These are phyloP conservation scores for Ceratocystis cacaofunesta DNA, from an alignment of 2,329 filamentous ascomycete species.

Conservation along the genomic window DNA sequence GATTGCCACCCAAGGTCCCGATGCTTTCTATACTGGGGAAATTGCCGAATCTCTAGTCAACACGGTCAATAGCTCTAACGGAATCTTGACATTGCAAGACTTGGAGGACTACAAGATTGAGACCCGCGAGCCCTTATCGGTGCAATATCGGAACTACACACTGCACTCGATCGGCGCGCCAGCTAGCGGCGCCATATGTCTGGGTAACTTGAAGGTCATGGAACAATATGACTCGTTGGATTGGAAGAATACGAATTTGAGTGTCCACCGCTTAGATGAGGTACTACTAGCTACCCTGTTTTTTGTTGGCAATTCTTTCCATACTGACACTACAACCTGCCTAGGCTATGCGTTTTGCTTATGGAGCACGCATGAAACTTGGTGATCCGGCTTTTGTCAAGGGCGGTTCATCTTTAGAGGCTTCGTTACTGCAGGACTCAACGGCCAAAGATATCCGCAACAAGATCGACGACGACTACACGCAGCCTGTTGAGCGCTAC, in stretches of 20 bases:
- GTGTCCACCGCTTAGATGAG: conserved; percentile 70
- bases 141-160: conserved; percentile 54
- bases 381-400: conserved; percentile 68
- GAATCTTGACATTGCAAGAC: conserved; percentile 75
- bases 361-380: conserved; percentile 61
- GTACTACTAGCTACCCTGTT: background rate
- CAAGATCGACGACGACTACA: conserved; percentile 57
- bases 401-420: conserved; percentile 42
- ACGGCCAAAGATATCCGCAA: conserved; percentile 44
- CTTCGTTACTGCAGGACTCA: conserved; percentile 46
- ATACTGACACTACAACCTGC: background rate
- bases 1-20: conserved; percentile 57
- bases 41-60: conserved; percentile 61
- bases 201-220: conserved; percentile 68
- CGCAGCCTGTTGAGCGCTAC: conserved; percentile 60
- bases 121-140: conserved; percentile 46
- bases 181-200: conserved; percentile 59
- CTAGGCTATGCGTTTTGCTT: conserved; percentile 68
- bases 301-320: too few species aligned
- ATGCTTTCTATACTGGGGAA: conserved; percentile 58
- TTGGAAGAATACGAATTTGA: conserved; percentile 43
- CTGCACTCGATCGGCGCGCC: conserved; percentile 59
- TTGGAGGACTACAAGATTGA: conserved; percentile 56
- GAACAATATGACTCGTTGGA: conserved; percentile 55
- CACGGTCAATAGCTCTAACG: conserved; percentile 52